Evolutionary conservation across 148 eudicot genomes (phyloP).

Genomic region (Vaccinium vitisidaea): DNA sequence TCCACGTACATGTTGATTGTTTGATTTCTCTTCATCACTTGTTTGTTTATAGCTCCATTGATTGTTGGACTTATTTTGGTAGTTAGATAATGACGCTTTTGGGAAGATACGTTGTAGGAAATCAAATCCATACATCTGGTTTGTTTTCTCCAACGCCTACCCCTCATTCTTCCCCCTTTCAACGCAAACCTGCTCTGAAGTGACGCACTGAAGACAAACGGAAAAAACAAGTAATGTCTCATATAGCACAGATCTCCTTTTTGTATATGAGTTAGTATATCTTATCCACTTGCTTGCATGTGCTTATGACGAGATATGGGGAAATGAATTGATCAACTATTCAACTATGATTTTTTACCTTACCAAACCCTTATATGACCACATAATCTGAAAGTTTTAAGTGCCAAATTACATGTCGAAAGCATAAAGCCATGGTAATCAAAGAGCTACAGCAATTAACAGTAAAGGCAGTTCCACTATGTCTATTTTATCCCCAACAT

Average conservation of each 20-base stretch:
- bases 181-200: background rate
- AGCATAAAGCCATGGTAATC: background rate
- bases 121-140: no score
- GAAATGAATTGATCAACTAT: background rate
- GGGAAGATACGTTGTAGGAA: no score
- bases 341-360: background rate
- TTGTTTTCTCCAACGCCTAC: no score
- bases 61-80: no score
- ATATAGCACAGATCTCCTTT: background rate
- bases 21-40: no score
- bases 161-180: background rate
- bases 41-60: no score
- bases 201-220: background rate
- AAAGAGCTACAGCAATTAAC: background rate
- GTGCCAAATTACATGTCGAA: background rate
- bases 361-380: background rate
- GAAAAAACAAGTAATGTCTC: background rate
- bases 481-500: background rate
- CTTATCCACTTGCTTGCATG: background rate
- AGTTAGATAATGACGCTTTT: no score
- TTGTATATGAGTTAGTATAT: background rate
- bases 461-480: no score
- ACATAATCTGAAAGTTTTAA: background rate
- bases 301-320: background rate
- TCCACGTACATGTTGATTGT: no score